These are phyloP conservation scores for Ogataea sp. DNA, from an alignment of 805 yeast genomes.

Conservation along the genomic window DNA sequence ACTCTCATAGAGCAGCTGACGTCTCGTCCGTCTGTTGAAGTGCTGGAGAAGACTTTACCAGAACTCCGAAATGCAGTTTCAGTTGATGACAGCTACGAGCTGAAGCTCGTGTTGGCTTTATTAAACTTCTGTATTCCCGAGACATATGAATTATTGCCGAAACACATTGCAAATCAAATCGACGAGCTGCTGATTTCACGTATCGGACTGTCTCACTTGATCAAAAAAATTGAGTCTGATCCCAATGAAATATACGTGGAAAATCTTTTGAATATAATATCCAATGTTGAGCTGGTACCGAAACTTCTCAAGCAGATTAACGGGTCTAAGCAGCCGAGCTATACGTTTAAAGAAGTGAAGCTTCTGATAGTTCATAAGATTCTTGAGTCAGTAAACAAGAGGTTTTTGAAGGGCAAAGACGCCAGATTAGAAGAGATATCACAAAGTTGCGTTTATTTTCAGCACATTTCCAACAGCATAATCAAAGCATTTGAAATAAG, in stretches of 20 bases:
- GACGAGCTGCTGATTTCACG: constrained; percentile 9
- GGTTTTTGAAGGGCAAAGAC: constrained; percentile 4
- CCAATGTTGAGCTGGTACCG: constrained; percentile 1
- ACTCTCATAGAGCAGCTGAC: not conserved
- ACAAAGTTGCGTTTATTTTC: constrained; percentile 4
- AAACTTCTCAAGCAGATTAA: not conserved
- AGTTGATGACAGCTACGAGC: not conserved
- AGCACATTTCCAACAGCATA: constrained; percentile 1
- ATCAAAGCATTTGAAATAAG: not conserved
- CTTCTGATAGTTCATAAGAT: constrained; percentile 5
- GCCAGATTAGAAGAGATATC: constrained; percentile 3
- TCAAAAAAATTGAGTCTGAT: not conserved
- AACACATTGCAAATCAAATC: not conserved
- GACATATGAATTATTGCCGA: constrained; percentile 10
- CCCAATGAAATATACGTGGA: not conserved
- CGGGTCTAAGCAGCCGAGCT: not conserved
- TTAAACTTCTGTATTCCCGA: constrained; percentile 12
- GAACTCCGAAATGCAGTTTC: not conserved
- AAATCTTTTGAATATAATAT: constrained; percentile 7
- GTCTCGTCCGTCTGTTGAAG: not conserved
- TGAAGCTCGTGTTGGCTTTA: constrained; percentile 7
- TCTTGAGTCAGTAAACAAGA: constrained; percentile 5
- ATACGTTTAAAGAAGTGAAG: constrained; percentile 6
- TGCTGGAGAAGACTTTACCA: not conserved
- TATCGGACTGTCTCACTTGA: constrained; percentile 17